These are phyloP conservation scores for Trichothecium sympodiale DNA, from an alignment of 2,329 filamentous ascomycete species.

Conservation along the genomic window DNA sequence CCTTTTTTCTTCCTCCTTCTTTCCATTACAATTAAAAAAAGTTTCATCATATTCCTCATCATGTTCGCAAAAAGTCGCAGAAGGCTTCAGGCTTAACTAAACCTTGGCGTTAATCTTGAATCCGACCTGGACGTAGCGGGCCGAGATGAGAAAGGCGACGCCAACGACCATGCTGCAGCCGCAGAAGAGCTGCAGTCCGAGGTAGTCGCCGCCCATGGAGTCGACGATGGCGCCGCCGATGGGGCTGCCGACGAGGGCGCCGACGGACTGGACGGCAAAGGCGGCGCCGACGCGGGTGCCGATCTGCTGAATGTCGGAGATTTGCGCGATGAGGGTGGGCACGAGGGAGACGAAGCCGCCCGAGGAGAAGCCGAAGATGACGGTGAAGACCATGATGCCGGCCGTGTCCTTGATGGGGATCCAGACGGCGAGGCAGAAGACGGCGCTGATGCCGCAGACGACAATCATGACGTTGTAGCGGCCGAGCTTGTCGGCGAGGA, in stretches of 20 bases:
- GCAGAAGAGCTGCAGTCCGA: conserved; percentile 54
- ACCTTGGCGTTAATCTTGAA: conserved; percentile 22
- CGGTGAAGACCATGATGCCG: conserved; percentile 51
- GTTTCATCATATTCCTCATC: too few species aligned
- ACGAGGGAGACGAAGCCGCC: conserved; percentile 55
- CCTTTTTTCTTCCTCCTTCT: too few species aligned
- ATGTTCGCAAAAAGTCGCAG: too few species aligned
- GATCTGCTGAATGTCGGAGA: conserved; percentile 58
- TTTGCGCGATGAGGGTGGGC: conserved; percentile 57
- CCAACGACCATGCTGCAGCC: conserved; percentile 36
- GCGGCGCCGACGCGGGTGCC: conserved; percentile 56
- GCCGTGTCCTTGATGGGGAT: conserved; percentile 37
- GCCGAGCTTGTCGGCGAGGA: conserved; percentile 32
- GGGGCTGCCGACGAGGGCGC: conserved; percentile 55
- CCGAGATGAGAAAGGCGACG: conserved; percentile 15
- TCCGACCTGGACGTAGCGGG: conserved; percentile 23
- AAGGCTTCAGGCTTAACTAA: too few species aligned
- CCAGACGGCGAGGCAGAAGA: conserved; percentile 37
- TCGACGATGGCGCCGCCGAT: conserved; percentile 53
- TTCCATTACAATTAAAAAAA: too few species aligned
- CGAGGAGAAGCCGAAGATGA: conserved; percentile 59
- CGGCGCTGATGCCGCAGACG: conserved; percentile 35
- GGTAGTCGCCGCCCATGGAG: conserved; percentile 39
- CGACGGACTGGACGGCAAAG: conserved; percentile 51
- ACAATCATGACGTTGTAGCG: conserved; percentile 39